These are phyloP conservation scores for Insectozyma bohioensis DNA, from an alignment of 1,139 yeast species.

Conservation along the genomic window DNA sequence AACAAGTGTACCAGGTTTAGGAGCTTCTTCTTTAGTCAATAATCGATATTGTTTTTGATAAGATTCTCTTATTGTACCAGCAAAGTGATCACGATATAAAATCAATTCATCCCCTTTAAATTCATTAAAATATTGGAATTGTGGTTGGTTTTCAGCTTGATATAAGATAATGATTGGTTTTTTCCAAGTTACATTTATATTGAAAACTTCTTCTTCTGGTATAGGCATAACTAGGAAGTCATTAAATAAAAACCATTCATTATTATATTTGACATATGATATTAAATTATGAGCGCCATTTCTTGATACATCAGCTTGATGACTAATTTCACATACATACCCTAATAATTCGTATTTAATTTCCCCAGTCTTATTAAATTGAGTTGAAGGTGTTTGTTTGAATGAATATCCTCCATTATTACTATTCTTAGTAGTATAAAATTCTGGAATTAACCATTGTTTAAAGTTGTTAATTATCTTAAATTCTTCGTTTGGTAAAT, in stretches of 20 bases:
- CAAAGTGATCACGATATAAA: conserved; percentile 74
- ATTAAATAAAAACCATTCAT: conserved; percentile 82
- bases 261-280: conserved; percentile 53
- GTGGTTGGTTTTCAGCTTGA: conserved; percentile 39
- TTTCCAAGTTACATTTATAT: conserved; percentile 76
- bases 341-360: conserved; percentile 60
- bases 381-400: conserved; percentile 34
- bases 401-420: conserved; percentile 18
- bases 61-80: conserved; percentile 64
- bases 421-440: conserved; percentile 41
- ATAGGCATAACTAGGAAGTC: conserved; percentile 87
- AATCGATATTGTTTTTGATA: conserved; percentile 63
- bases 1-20: conserved; percentile 69
- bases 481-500: conserved; percentile 52
- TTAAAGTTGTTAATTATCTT: conserved; percentile 32
- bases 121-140: conserved; percentile 24
- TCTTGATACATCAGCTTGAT: conserved; percentile 42
- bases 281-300: conserved; percentile 58
- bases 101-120: conserved; percentile 58
- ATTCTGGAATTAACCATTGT: conserved; percentile 63
- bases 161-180: conserved; percentile 76
- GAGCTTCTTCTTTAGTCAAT: conserved; percentile 67
- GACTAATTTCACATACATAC: conserved; percentile 66
- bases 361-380: conserved; percentile 7
- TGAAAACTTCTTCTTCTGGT: conserved; percentile 69